Base-by-base conservation (phyloP, 805 yeast species). In the Cyberlindnera meyerae region DNA sequence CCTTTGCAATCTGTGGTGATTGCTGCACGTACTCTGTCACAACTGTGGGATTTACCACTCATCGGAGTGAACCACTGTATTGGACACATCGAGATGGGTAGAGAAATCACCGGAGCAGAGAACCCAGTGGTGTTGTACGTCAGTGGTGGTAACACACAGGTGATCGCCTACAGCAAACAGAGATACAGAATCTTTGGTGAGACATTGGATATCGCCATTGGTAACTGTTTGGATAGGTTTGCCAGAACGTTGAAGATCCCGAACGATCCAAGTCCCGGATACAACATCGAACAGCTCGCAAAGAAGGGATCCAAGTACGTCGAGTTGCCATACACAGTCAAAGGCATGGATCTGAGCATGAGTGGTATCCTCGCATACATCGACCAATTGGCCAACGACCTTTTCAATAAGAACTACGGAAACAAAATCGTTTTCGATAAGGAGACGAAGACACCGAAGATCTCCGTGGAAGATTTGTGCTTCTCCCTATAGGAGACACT, bases 81-180 rank as follows among this genome's bases (percentile, higher is more conserved):
- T 25, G 99, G 98, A 1, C 99, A 93, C 60, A 93, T 93, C 43
- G 99, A 93, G 58, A 93, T 93, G 99, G 99, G 99, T 11, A 68
- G 99, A 42, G 97, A 90, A 55, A 90, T 93, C 55, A 93, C 99
- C 0, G 94, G 93, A n/a, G 97, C 97, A 0, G 71, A 70, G n/a
- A 90, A 93, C 54, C 99, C 98, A 0, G 97, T 93, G 33, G 98
- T 93, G 8, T 66, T 93, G 35, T 93, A 93, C 54, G 99, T 93
- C 9, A 85, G 96, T 59, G 99, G 99, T 12, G 99, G 99, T 35
- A 93, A 93, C 60, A 93, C 99, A 2, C 99, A 93, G 59, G 94
- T 93, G 15, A 93, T 93, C 58, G 98, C 98, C 2, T 93, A 93
- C 59, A 84, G 96, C 4, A 83, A 82, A 49, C 96, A 90, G 55